Base-by-base conservation (phyloP, 306 rosid species). In the Trichosanthes cucumerina region DNA sequence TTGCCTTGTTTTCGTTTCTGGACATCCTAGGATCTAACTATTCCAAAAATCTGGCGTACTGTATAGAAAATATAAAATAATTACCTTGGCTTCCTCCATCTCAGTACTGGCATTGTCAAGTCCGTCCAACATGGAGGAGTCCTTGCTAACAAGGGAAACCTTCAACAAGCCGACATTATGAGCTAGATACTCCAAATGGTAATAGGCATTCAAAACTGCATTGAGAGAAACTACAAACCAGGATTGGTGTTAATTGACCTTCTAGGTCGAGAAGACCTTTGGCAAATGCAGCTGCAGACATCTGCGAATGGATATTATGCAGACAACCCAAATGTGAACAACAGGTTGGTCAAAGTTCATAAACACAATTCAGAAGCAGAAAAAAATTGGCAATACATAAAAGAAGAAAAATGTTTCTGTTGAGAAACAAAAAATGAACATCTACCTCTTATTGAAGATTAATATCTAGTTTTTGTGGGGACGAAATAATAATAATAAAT, bases 251-350 rank as follows among this genome's bases (percentile, higher is more conserved):
- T 59, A 95, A 84, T 81, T 87, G 97, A 76, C 99, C 99, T 84
- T 95, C 99, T 31, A 95, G 88, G 87, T 95, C 99, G 83, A 95
- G 99, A 54, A 95, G 96, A 81, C 99, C 99, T 86, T 95, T 95
- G 81, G 99, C 99, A 89, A 95, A 95, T 81, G 97, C 99, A 84
- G 99, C 99, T 41, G 99, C 97, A 86, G 99, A 95, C 99, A 95
- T 95, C 99, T 95, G 89, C 81, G 81, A 81, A 86, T 64, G 85
- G 50, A 83, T 69, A 78, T 77, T 49, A 74, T 68, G 79, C 75
- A 83, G 38, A 80, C 60, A 31, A 86, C 54, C 78, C 16, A 58
- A 60, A 28, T 36, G 75, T 78, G 78, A 79, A 76, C 81, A 78
- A 75, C 79, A 84, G 79, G 39, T 57, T 72, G 41, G 77, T 36